A percentile compares a stretch with the other conserved stretches of the same genome.
Conservation (phyloP, 768 basidiomycete genomes). For the Podaxis pistillaris region DNA sequence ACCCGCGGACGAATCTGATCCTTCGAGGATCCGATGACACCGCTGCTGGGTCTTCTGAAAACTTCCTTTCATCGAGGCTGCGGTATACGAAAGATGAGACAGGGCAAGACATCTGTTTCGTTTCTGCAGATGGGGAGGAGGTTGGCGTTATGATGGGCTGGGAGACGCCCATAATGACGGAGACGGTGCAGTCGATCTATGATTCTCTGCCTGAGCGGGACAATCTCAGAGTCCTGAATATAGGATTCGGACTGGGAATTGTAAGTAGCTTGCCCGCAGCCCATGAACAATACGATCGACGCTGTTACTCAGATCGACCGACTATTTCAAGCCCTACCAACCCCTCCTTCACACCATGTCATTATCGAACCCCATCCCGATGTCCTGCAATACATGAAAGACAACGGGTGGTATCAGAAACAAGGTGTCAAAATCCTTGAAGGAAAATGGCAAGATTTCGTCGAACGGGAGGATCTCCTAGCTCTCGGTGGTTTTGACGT, state of each 20-base stretch:
- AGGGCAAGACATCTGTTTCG: conserved; percentile 82
- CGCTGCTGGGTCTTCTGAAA: conserved; percentile 58
- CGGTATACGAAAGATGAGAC: conserved; percentile 64
- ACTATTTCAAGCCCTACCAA: conserved; percentile 66
- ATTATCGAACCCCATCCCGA: conserved; percentile 96
- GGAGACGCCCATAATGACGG: conserved; percentile 86
- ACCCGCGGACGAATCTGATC: conserved; percentile 26
- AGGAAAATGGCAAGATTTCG: conserved; percentile 92
- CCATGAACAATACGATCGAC: background rate
- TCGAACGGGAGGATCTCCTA: conserved; percentile 58
- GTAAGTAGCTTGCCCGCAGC: conserved; percentile 37
- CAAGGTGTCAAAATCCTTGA: conserved; percentile 77
- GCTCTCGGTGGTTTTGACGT: conserved; percentile 78
- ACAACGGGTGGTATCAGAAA: conserved; percentile 75
- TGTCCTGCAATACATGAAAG: conserved; percentile 80
- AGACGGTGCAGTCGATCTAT: conserved; percentile 71
- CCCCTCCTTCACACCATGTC: conserved; percentile 68
- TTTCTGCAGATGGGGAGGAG: conserved; percentile 65
- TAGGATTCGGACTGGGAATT: conserved; percentile 95
- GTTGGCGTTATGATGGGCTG: conserved; percentile 99
- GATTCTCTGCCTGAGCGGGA: conserved; percentile 43
- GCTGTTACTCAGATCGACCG: conserved; percentile 65
- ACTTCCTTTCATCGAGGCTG: conserved; percentile 71
- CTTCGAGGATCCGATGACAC: conserved; percentile 53
- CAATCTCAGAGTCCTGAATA: conserved; percentile 73